phyloP scores from a whole-genome alignment of 2,329 filamentous ascomycete species.

The Aspergillus sp. region DNA sequence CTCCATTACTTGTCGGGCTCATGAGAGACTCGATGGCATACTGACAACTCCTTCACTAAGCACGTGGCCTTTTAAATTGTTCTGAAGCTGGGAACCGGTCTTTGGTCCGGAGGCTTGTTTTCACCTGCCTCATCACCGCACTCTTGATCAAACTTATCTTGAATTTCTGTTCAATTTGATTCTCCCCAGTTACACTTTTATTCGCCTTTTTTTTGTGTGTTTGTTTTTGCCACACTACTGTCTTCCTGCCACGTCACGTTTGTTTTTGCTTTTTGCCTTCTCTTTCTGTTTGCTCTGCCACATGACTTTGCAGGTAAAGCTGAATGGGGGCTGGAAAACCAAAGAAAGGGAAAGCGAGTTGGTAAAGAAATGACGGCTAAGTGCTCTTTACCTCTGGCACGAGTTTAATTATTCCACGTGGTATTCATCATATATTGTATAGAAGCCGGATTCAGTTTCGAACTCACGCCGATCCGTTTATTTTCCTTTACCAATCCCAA shows the following conservation, averaged over 20 bases:
- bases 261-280: neutral
- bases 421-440: slow-evolving; percentile 31
- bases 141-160: neutral
- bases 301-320: slow-evolving; percentile 7
- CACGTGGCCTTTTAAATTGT: neutral
- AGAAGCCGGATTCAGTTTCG: slow-evolving; percentile 28
- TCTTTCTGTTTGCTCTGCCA: slow-evolving; percentile 10
- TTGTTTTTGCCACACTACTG: slow-evolving; percentile 5
- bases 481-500: slow-evolving; percentile 17
- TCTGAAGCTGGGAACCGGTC: neutral
- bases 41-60: neutral
- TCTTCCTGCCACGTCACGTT: neutral
- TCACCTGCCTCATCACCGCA: neutral
- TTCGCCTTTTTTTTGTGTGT: neutral
- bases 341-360: neutral
- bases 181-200: neutral
- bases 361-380: slow-evolving; percentile 12
- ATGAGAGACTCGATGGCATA: neutral
- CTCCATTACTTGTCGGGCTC: neutral
- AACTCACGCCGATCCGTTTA: slow-evolving; percentile 27
- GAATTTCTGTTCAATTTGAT: neutral
- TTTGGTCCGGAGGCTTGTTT: neutral
- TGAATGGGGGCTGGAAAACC: slow-evolving; percentile 15
- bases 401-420: slow-evolving; percentile 17
- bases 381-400: slow-evolving; percentile 7